Evolutionary conservation across 1,284 basidiomycete genomes (phyloP).

Genomic region (Vanrija sp.): DNA sequence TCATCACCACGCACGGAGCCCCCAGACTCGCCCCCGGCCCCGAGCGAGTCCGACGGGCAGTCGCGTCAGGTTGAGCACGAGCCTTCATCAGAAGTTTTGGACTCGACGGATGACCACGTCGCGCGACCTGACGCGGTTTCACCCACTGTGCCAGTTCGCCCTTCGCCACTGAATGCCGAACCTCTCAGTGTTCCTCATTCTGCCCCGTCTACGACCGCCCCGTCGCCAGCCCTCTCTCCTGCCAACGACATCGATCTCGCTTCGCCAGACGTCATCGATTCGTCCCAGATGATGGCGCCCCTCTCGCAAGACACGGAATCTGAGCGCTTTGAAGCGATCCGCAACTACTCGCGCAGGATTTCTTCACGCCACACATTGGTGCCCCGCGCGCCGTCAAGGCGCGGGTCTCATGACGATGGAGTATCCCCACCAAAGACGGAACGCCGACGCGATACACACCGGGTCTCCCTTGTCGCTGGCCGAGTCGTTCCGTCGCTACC

Average conservation of each 20-base stretch:
- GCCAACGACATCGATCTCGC: conserved; percentile 7
- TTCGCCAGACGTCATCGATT: conserved; percentile 1
- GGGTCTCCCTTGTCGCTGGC: conserved; percentile 47
- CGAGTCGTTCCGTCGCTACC: conserved; percentile 44
- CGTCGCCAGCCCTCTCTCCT: conserved; percentile 10
- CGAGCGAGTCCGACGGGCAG: neutral
- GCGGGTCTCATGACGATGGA: conserved; percentile 9
- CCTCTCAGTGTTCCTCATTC: conserved; percentile 14
- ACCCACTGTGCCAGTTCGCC: neutral
- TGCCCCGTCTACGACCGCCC: neutral
- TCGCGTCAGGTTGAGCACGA: neutral
- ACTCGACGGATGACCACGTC: too few relatives aligned
- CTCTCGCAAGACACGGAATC: conserved; percentile 4
- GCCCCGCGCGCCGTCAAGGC: conserved; percentile 9
- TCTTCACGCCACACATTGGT: conserved; percentile 8
- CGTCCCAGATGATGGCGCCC: too few relatives aligned
- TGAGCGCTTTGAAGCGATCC: conserved; percentile 32
- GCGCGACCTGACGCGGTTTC: too few relatives aligned
- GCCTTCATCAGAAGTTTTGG: neutral
- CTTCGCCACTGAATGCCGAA: conserved; percentile 32
- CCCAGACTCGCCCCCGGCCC: neutral
- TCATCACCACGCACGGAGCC: neutral
- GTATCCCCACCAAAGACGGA: conserved; percentile 32
- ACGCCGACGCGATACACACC: conserved; percentile 41
- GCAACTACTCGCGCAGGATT: conserved; percentile 27